These are phyloP conservation scores for Leucocoprinus leucothites DNA, from an alignment of 768 basidiomycete genomes.

Conservation along the genomic window DNA sequence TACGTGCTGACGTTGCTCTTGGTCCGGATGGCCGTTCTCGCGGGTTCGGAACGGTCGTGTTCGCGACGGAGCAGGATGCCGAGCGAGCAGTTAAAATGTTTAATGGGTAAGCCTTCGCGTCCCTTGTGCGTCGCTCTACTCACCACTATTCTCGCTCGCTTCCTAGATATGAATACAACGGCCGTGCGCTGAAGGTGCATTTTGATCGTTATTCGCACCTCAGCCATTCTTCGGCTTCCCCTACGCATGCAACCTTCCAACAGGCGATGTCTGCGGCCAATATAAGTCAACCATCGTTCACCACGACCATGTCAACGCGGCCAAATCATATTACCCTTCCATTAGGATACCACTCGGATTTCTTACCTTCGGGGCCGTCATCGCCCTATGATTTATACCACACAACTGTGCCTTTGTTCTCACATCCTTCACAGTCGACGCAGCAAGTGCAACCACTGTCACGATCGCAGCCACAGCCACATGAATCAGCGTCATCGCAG, in stretches of 20 bases:
- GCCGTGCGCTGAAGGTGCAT: slow-evolving; percentile 84
- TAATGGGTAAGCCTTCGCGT: slow-evolving; percentile 66
- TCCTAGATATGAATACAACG: slow-evolving; percentile 82
- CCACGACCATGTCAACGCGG: slow-evolving; percentile 12
- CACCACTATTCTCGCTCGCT: background rate
- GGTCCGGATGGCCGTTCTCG: slow-evolving; percentile 86
- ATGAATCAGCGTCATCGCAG: background rate
- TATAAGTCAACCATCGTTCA: slow-evolving; percentile 5
- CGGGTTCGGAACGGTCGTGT: slow-evolving; percentile 92
- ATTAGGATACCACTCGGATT: slow-evolving; percentile 8
- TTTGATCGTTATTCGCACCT: slow-evolving; percentile 75
- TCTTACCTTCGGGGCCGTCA: slow-evolving; percentile 12
- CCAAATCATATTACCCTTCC: slow-evolving; percentile 2
- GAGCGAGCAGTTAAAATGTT: slow-evolving; percentile 83
- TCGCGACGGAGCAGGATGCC: slow-evolving; percentile 80
- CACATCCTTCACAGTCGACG: background rate
- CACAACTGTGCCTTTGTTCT: slow-evolving; percentile 1
- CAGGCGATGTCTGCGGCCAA: slow-evolving; percentile 7
- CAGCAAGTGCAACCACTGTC: slow-evolving; percentile 1
- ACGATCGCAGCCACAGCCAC: slow-evolving; percentile 12
- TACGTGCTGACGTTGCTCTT: slow-evolving; percentile 88
- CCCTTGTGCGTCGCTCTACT: slow-evolving; percentile 3
- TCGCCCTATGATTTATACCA: slow-evolving; percentile 23
- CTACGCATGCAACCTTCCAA: slow-evolving; percentile 10
- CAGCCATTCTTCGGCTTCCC: slow-evolving; percentile 7